These are phyloP conservation scores for Calycina herbarum DNA, from an alignment of 2,329 filamentous ascomycete genomes.

Conservation along the genomic window DNA sequence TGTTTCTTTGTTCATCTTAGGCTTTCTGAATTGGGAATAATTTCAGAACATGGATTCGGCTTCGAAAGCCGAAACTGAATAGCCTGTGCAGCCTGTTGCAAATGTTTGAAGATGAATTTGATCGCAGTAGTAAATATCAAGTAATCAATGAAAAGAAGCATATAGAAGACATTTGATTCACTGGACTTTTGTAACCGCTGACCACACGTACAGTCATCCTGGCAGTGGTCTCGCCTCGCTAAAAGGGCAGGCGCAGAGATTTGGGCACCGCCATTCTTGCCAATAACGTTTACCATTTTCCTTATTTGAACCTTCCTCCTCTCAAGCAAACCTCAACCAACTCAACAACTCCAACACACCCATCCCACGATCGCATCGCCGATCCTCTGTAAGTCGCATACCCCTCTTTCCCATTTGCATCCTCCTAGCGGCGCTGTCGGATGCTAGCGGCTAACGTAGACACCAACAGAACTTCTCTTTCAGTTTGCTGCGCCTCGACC, in stretches of 20 bases:
- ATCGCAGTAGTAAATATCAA: neutral
- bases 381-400: constrained; percentile 17
- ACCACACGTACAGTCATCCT: constrained; percentile 15
- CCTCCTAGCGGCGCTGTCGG: constrained; percentile 28
- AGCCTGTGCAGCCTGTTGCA: neutral
- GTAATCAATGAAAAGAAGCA: constrained; percentile 3
- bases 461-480: constrained; percentile 25
- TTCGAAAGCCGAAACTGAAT: neutral
- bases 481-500: constrained; percentile 32
- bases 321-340: constrained; percentile 3
- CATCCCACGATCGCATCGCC: constrained; percentile 6
- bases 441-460: constrained; percentile 31
- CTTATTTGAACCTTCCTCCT: constrained; percentile 9
- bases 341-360: constrained; percentile 9
- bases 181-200: constrained; percentile 11
- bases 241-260: constrained; percentile 11
- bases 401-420: constrained; percentile 18
- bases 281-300: constrained; percentile 9
- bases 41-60: neutral
- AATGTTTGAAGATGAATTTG: neutral
- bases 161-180: neutral
- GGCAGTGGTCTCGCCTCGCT: constrained; percentile 11
- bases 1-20: constrained; percentile 6
- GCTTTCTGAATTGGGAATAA: neutral
- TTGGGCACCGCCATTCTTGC: constrained; percentile 12